Base-by-base conservation (phyloP, 2,329 filamentous ascomycete species). In the Epicoccum sorghinum region DNA sequence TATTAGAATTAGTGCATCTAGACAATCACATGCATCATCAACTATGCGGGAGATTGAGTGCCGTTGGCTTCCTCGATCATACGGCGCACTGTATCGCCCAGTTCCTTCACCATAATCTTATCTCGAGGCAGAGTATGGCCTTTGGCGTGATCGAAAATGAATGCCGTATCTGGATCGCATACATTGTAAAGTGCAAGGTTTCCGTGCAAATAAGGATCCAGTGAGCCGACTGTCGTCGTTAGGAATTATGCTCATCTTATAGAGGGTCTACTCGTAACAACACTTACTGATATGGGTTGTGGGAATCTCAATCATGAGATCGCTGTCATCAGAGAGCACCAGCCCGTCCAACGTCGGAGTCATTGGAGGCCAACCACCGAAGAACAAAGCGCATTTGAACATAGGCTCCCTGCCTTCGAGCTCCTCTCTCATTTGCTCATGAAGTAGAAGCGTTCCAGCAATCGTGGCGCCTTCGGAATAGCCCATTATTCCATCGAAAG, bases 61-160 rank as follows among this genome's bases (percentile, higher is more conserved):
- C 53, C 46, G 13, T 52, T 58, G 3, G 64, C 57, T 36, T 69
- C 64, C 24, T 45, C 56, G 12, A 68, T 68, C 65, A 70, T 65
- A 7, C 53, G 41, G 3, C 68, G 66, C 29, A 72, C 49, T 12
- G 63, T 62, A 47, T 71, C 68, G 9, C 66, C 62, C 6, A 72
- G 57, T 55, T 72, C 69, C 42, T 68, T 62, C 7, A 72, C 53
- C 45, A 65, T 69, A 75, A 62, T 47, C 30, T 61, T 66, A 30
- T 64, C 62, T 35, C 68, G 64, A 0, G 86, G 85, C 4, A 88
- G 74, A 0, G 83, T 86, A 64, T 88, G 86, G 0, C 85, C 86
- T 62, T 86, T 86, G 4, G 83, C 85, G 58, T 87, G 84, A 60
- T 88, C 85, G 56, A 87, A 87, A n/a, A 88, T 76, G 30, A 79